A percentile compares a stretch with the other conserved stretches of the same genome.
Evolutionary conservation across 2,329 filamentous ascomycete species (phyloP).

Genomic region (Botrytis galanthina): DNA sequence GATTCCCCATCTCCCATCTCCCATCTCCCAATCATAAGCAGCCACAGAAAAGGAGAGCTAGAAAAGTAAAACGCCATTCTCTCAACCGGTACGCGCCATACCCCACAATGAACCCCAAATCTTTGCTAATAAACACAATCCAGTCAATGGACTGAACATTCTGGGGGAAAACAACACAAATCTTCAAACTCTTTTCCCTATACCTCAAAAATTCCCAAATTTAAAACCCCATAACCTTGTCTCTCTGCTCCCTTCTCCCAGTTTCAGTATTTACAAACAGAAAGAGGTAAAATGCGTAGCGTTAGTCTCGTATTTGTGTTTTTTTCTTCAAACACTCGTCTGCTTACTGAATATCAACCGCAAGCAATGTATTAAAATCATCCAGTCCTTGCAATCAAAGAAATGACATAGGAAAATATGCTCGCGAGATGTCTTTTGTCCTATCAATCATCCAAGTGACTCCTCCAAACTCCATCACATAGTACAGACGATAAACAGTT

Average conservation of each 20-base stretch:
- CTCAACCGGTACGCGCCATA: slow-evolving; percentile 3
- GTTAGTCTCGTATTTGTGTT: background rate
- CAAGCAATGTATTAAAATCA: slow-evolving; percentile 4
- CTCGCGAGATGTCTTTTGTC: slow-evolving; percentile 1
- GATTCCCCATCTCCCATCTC: background rate
- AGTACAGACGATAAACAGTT: background rate
- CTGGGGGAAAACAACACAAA: background rate
- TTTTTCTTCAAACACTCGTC: background rate
- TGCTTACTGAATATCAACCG: background rate
- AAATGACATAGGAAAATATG: slow-evolving; percentile 5
- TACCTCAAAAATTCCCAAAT: slow-evolving; percentile 8
- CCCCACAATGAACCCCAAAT: slow-evolving; percentile 3
- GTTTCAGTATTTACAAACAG: slow-evolving; percentile 11
- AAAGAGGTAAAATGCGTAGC: background rate
- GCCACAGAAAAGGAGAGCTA: background rate
- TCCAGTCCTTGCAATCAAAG: background rate
- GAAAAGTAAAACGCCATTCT: slow-evolving; percentile 7
- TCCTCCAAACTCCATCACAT: background rate
- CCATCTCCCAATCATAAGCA: background rate
- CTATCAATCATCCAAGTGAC: slow-evolving; percentile 2
- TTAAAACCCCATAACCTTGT: background rate
- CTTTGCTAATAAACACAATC: slow-evolving; percentile 11
- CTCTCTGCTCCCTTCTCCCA: slow-evolving; percentile 5
- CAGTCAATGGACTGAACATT: background rate
- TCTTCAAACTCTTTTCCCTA: slow-evolving; percentile 10